Base-by-base conservation (phyloP, 1,139 yeast species). In the Zygosaccharomyces sapae region DNA sequence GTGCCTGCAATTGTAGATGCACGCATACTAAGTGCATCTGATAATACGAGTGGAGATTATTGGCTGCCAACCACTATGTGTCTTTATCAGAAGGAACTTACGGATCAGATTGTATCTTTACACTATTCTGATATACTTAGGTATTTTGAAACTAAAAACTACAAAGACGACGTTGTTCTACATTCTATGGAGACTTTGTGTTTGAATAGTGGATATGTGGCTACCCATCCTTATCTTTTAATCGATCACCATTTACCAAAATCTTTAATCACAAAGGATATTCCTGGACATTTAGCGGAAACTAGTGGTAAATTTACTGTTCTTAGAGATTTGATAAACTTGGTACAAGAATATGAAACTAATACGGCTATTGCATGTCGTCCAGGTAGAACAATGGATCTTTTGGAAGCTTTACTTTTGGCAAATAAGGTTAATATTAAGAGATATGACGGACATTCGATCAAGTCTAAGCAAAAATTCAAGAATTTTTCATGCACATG, bases 71-170 rank as follows among this genome's bases (percentile, higher is more conserved):
- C 95, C 4, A 90, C 96, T 2, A 81, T 90, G 83, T 81, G 86
- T 50, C 89, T 86, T 53, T 85, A 87, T 56, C 97, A 92, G 63
- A 84, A 83, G 59, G 95, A 88, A 61, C 74, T 90, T 46, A 86
- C 92, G n/a, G 96, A 90, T 68, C 96, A 89, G 63, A 89, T 92
- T 25, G 86, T 92, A 5, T 86, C 96, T 1, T 71, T 89, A 38
- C 97, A 92, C 66, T 89, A 89, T 62, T 81, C 95, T 31, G 97
- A 90, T 63, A 87, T 92, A 47, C 72, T 90, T 57, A 83, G 88
- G 67, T 88, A 84, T 65, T 89, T 89, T 62, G 96, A 88, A 63
- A 80, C 87, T 0, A 66, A 68, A 29, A 72, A 73, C 43, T 67
- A 66, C 33, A 63, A 72, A 43, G 79, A 79, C 39, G 81, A 79